Percentiles rank a stretch among this genome's conserved stretches.
These are phyloP conservation scores for Geoglossum glabrum DNA, from an alignment of 495 filamentous ascomycete species.

Conservation along the genomic window DNA sequence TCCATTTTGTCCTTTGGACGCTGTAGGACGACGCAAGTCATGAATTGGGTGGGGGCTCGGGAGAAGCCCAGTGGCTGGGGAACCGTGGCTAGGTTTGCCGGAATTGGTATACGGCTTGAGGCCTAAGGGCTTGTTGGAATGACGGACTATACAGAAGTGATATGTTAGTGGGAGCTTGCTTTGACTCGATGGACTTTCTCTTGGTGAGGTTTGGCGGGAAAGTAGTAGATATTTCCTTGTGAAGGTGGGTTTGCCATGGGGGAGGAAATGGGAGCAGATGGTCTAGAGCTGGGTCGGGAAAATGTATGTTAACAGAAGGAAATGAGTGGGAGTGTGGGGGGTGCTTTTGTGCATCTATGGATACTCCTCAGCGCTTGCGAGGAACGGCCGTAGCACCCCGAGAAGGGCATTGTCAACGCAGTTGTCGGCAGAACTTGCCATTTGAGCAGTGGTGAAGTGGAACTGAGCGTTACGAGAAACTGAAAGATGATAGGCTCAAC, in stretches of 20 bases:
- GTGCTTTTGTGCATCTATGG: not conserved
- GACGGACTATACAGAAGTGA: conserved; percentile 5
- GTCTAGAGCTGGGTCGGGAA: not conserved
- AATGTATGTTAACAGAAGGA: not conserved
- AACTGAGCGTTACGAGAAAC: not conserved
- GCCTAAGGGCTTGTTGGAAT: not conserved
- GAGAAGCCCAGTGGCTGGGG: not conserved
- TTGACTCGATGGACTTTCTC: not conserved
- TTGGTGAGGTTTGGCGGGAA: not conserved
- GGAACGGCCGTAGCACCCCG: not conserved
- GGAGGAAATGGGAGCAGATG: not conserved
- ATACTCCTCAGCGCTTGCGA: not conserved
- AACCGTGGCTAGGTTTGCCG: not conserved
- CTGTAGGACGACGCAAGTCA: not conserved
- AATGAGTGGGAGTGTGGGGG: not conserved
- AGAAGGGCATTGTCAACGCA: not conserved
- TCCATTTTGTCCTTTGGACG: not conserved
- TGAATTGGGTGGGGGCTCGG: not conserved
- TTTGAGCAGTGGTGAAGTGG: not conserved
- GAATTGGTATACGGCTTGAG: not conserved
- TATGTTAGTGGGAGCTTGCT: not conserved
- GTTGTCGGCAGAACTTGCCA: not conserved
- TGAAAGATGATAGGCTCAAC: not conserved
- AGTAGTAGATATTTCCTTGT: not conserved
- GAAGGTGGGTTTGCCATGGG: not conserved